Conservation (phyloP, 176 grass and related monocot genomes). For the Aegilops speltoides region DNA sequence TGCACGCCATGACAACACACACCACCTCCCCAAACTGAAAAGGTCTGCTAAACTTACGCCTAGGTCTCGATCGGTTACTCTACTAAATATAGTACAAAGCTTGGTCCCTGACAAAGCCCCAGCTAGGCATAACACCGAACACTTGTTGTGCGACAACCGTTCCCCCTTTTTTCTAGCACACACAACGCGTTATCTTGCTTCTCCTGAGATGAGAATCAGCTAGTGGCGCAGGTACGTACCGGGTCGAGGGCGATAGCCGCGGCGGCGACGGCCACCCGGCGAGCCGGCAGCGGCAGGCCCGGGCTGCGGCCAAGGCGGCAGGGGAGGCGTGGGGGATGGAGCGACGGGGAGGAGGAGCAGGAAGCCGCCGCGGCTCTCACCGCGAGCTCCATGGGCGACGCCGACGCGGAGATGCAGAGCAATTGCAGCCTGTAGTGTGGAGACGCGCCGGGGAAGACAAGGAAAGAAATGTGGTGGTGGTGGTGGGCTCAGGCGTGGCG, state of each 20-base stretch:
- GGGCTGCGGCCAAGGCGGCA: background rate
- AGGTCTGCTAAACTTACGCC: too few relatives aligned
- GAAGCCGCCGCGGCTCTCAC: constrained; percentile 1
- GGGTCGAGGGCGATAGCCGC: constrained; percentile 32
- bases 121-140: background rate
- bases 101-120: background rate
- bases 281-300: constrained; percentile 1
- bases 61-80: too few relatives aligned
- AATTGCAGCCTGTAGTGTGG: background rate
- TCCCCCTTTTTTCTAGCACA: background rate
- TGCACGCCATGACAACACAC: background rate
- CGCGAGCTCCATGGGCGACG: constrained; percentile 33
- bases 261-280: background rate
- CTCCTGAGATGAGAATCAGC: background rate
- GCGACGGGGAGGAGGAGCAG: constrained; percentile 17
- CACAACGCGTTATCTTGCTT: background rate
- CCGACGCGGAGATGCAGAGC: background rate
- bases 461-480: background rate
- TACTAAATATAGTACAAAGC: too few relatives aligned
- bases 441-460: background rate
- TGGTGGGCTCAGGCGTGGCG: constrained; percentile 10
- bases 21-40: background rate
- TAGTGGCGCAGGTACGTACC: constrained; percentile 39
- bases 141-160: too few relatives aligned
- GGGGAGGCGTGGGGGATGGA: background rate